Percentiles rank a stretch among this genome's conserved stretches.
Evolutionary conservation across 352 stramenopile genomes (phyloP).

Genomic region (Elongisporangium prolatum): DNA sequence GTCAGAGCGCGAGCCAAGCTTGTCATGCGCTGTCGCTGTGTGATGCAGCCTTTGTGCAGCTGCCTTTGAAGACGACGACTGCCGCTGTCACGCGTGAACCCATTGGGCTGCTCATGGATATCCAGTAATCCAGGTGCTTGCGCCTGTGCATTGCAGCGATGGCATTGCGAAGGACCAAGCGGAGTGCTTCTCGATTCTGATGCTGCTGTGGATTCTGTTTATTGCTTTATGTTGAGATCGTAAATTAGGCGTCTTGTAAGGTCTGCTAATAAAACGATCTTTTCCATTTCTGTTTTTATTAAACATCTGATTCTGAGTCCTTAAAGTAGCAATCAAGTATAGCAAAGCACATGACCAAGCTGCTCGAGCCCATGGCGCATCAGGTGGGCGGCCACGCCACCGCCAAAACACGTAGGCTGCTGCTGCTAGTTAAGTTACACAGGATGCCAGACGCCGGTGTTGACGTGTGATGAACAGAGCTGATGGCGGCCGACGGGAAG

Average conservation of each 20-base stretch:
- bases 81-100: neutral
- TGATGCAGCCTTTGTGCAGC: conserved; percentile 31
- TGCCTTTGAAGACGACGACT: conserved; percentile 9
- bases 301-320: conserved; percentile 5
- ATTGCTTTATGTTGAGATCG: neutral
- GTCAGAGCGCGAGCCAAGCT: conserved; percentile 55
- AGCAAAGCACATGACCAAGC: conserved; percentile 3
- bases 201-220: neutral
- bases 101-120: conserved; percentile 31
- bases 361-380: conserved; percentile 55
- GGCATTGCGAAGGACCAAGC: neutral
- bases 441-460: neutral
- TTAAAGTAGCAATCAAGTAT: conserved; percentile 4
- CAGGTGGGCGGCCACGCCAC: conserved; percentile 78
- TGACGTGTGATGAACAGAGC: conserved; percentile 21
- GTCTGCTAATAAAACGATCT: neutral
- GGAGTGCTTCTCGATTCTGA: neutral
- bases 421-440: neutral
- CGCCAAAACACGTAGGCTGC: conserved; percentile 48
- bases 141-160: neutral
- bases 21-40: conserved; percentile 60
- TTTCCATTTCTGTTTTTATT: neutral
- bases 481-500: conserved; percentile 55
- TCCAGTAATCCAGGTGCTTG: conserved; percentile 24
- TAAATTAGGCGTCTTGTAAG: neutral